Evolutionary conservation across 495 filamentous ascomycete genomes (phyloP).

Genomic region (Talaromyces adpressus): DNA sequence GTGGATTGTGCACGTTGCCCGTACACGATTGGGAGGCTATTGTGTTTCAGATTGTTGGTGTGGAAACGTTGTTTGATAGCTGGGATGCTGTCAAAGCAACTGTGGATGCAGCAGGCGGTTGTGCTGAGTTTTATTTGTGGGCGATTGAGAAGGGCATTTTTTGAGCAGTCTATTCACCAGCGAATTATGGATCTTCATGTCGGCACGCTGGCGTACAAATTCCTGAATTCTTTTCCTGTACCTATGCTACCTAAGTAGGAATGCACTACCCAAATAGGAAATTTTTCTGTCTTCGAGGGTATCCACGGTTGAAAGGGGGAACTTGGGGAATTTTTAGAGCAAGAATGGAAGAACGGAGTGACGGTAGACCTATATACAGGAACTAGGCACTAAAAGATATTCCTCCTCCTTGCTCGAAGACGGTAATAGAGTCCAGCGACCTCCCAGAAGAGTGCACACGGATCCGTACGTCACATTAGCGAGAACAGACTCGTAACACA

Average conservation of each 20-base stretch:
- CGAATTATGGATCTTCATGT: neutral
- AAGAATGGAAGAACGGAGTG: neutral
- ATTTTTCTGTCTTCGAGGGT: neutral
- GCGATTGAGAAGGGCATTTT: slow-evolving; percentile 13
- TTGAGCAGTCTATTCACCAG: neutral
- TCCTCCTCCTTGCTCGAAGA: too few species aligned
- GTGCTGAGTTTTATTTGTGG: slow-evolving; percentile 17
- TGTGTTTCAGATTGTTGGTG: slow-evolving; percentile 12
- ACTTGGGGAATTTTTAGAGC: neutral
- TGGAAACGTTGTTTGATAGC: slow-evolving; percentile 16
- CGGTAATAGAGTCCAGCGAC: too few species aligned
- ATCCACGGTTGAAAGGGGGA: neutral
- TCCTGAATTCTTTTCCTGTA: neutral
- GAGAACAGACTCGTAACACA: too few species aligned
- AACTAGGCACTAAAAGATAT: too few species aligned
- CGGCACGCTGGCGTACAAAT: neutral
- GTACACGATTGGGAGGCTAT: slow-evolving; percentile 15
- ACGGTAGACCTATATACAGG: neutral
- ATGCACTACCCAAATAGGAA: neutral
- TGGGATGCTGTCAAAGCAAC: slow-evolving; percentile 15
- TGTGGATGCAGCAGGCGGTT: slow-evolving; percentile 11
- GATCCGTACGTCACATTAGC: too few species aligned
- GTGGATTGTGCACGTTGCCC: slow-evolving; percentile 15
- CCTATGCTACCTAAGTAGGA: neutral
- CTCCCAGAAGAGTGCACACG: too few species aligned